A percentile compares a stretch with the other conserved stretches of the same genome.
Evolutionary conservation across 1,284 basidiomycete genomes (phyloP).

Genomic region (Trichosporon sp.): DNA sequence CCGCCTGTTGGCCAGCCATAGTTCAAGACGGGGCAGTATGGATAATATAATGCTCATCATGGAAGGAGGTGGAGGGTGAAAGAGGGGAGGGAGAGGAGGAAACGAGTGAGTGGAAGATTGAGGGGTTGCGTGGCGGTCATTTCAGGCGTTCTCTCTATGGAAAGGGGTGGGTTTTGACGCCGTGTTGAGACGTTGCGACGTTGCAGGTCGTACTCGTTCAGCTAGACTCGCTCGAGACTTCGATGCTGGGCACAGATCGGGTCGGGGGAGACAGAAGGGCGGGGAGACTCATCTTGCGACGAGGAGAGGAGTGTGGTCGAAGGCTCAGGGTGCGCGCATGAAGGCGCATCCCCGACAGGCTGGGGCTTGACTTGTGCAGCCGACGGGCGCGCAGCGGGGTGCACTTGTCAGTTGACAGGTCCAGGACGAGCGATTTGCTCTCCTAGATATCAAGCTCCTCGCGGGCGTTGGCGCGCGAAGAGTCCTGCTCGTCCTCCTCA

Average conservation of each 20-base stretch:
- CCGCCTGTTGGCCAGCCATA: conserved; percentile 9
- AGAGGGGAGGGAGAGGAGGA: not conserved
- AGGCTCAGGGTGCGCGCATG: conserved; percentile 1
- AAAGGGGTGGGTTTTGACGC: not conserved
- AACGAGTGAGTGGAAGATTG: not conserved
- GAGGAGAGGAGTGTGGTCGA: not conserved
- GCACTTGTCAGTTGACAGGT: not conserved
- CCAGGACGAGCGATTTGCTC: conserved; percentile 5
- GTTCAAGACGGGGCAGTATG: conserved; percentile 13
- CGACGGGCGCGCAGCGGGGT: not conserved
- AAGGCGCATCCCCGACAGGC: not conserved
- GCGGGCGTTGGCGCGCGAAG: conserved; percentile 26
- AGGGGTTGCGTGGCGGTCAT: conserved; percentile 15
- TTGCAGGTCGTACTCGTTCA: conserved; percentile 11
- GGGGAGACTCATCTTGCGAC: not conserved
- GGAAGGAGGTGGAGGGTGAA: not conserved
- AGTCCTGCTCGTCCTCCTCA: conserved; percentile 47
- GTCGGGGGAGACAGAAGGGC: not conserved
- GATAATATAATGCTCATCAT: conserved; percentile 14
- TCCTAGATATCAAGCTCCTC: conserved; percentile 30
- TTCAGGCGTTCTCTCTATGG: conserved; percentile 7
- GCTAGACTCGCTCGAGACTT: conserved; percentile 5
- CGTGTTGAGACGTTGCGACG: not conserved
- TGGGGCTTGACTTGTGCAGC: not conserved
- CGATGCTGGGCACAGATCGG: not conserved